Conservation (phyloP, 2,329 filamentous ascomycete genomes). For the Fusarium avenaceum region DNA sequence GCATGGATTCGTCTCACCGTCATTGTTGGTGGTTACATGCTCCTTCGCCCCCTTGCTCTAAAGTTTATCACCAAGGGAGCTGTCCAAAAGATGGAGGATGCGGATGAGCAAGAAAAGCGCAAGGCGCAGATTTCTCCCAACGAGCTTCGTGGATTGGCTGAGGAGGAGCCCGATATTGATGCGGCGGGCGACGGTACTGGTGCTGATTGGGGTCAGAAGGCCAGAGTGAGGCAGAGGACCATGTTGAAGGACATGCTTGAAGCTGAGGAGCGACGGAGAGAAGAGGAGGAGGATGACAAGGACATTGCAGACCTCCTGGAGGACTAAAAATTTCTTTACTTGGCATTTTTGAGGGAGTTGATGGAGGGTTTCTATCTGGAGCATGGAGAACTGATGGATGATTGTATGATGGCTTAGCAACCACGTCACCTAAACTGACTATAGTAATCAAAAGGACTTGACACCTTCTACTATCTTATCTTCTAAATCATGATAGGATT, state of each 20-base stretch:
- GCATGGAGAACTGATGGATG: conserved; percentile 11
- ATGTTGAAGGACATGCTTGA: conserved; percentile 75
- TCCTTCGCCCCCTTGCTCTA: conserved; percentile 81
- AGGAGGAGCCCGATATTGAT: conserved; percentile 65
- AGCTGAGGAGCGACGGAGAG: conserved; percentile 70
- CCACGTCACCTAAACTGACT: background rate
- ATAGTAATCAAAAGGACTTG: background rate
- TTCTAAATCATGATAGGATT: background rate
- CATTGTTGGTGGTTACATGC: conserved; percentile 79
- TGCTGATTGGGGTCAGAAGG: conserved; percentile 77
- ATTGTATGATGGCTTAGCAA: conserved; percentile 12
- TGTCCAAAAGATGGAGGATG: conserved; percentile 73
- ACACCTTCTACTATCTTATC: background rate
- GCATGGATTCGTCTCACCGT: conserved; percentile 77
- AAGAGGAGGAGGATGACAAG: conserved; percentile 77
- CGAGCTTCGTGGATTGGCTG: conserved; percentile 70
- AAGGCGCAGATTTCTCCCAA: conserved; percentile 73
- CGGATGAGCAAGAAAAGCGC: conserved; percentile 66
- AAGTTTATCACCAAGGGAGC: conserved; percentile 74
- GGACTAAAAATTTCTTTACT: conserved; percentile 54
- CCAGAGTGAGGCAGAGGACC: conserved; percentile 75
- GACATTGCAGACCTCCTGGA: conserved; percentile 80
- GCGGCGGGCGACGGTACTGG: conserved; percentile 61
- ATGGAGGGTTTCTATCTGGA: conserved; percentile 14
- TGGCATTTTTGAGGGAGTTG: conserved; percentile 1